Percentiles rank a stretch among this genome's conserved stretches.
Conservation (phyloP, 108 stramenopile genomes). For the Nitzschia inconspicua region DNA sequence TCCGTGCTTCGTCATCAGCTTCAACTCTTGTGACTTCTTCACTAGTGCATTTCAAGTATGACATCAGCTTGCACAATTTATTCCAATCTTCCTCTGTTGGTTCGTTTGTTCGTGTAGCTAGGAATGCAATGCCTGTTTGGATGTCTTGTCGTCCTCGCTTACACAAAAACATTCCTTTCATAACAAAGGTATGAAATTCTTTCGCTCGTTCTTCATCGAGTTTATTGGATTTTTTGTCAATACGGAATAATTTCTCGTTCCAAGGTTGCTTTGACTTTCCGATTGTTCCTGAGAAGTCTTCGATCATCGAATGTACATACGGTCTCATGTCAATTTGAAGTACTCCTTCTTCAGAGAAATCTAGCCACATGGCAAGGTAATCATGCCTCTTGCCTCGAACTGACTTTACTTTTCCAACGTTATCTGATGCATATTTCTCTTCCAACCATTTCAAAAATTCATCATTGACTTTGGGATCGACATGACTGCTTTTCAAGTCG, state of each 20-base stretch:
- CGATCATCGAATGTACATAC: conserved; percentile 21
- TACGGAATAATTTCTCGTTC: too few relatives aligned
- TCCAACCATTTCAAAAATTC: conserved; percentile 10
- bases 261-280: too few relatives aligned
- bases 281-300: too few relatives aligned
- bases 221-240: neutral
- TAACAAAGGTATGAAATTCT: conserved; percentile 32
- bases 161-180: conserved; percentile 32
- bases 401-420: too few relatives aligned
- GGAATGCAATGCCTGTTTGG: conserved; percentile 27
- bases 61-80: conserved; percentile 32
- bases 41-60: conserved; percentile 17
- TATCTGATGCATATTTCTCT: too few relatives aligned
- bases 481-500: conserved; percentile 44
- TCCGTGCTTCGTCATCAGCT: too few relatives aligned
- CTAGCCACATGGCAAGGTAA: conserved; percentile 47
- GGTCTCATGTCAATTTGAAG: conserved; percentile 28
- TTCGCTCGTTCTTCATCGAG: neutral
- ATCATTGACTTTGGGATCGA: conserved; percentile 5
- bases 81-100: conserved; percentile 33
- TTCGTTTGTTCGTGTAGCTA: conserved; percentile 32
- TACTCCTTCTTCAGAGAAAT: conserved; percentile 18
- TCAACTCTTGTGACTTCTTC: too few relatives aligned
- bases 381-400: conserved; percentile 29
- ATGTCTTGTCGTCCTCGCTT: conserved; percentile 35